phyloP scores from a whole-genome alignment of 371 early-diverging fungal genomes.

The Gilbertella persicaria region DNA sequence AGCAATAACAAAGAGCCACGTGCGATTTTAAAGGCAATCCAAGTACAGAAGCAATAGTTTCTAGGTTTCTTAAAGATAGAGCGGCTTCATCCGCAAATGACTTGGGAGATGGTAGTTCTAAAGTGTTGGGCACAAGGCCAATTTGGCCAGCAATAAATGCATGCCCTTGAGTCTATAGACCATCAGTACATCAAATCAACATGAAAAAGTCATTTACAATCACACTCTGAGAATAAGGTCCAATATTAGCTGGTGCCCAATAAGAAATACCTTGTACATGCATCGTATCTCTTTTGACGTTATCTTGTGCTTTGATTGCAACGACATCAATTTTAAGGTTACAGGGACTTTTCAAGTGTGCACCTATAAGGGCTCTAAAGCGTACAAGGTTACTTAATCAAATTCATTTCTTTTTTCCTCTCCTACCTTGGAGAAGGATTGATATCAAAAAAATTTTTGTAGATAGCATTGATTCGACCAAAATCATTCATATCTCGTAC shows the following conservation, averaged over 20 bases:
- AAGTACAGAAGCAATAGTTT: constrained; percentile 40
- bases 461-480: constrained; percentile 59
- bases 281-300: constrained; percentile 50
- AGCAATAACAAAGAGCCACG: constrained; percentile 47
- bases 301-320: constrained; percentile 31
- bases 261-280: constrained; percentile 84
- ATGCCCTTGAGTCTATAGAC: constrained; percentile 53
- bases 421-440: constrained; percentile 73
- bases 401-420: neutral
- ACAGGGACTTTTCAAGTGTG: constrained; percentile 28
- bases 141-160: constrained; percentile 77
- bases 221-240: constrained; percentile 73
- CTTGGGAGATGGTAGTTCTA: constrained; percentile 49
- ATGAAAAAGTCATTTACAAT: too few relatives aligned
- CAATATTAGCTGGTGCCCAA: constrained; percentile 87
- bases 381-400: neutral
- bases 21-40: constrained; percentile 29
- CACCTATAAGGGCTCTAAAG: constrained; percentile 60
- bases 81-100: constrained; percentile 22
- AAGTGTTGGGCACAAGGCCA: constrained; percentile 66
- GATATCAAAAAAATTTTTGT: constrained; percentile 62
- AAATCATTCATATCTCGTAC: constrained; percentile 69
- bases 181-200: too few relatives aligned
- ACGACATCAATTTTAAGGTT: constrained; percentile 66
- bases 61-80: constrained; percentile 51